phyloP scores from a whole-genome alignment of 2,329 filamentous ascomycete genomes.

The Aspergillus versicolor region DNA sequence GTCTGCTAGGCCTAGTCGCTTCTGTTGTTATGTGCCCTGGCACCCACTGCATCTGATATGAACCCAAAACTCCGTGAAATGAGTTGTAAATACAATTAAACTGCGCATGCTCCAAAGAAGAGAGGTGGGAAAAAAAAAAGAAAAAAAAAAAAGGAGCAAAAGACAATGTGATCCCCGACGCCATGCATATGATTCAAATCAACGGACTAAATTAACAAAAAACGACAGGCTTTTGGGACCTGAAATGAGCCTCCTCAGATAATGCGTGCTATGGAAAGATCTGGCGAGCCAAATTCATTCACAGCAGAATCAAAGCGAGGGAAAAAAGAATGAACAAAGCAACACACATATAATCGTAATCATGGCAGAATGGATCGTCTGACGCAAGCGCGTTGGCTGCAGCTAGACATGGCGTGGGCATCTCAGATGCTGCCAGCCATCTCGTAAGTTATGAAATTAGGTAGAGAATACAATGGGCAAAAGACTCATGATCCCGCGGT shows the following conservation, averaged over 20 bases:
- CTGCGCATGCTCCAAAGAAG: conserved; percentile 8
- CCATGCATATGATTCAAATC: conserved; percentile 15
- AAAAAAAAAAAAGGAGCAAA: conserved; percentile 10
- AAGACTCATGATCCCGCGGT: conserved; percentile 26
- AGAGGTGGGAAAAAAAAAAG: background rate
- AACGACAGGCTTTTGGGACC: conserved; percentile 7
- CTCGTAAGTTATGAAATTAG: conserved; percentile 2
- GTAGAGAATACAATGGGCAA: conserved; percentile 13
- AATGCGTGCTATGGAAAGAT: background rate
- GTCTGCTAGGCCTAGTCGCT: background rate
- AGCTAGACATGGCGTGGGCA: background rate
- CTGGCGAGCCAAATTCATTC: conserved; percentile 1
- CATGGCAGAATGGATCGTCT: background rate
- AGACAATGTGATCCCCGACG: conserved; percentile 17
- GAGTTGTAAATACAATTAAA: conserved; percentile 15
- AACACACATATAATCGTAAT: conserved; percentile 19
- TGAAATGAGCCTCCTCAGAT: conserved; percentile 4
- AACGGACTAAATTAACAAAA: conserved; percentile 5
- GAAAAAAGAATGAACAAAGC: conserved; percentile 1
- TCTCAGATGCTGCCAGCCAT: conserved; percentile 1
- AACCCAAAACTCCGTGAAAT: conserved; percentile 16
- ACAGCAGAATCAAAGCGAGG: background rate
- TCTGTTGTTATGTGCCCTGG: conserved; percentile 3
- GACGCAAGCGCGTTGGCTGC: conserved; percentile 2
- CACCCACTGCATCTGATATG: conserved; percentile 1